Base-by-base conservation (phyloP, 164 flowering plant genomes). In the Vitis rupestris region DNA sequence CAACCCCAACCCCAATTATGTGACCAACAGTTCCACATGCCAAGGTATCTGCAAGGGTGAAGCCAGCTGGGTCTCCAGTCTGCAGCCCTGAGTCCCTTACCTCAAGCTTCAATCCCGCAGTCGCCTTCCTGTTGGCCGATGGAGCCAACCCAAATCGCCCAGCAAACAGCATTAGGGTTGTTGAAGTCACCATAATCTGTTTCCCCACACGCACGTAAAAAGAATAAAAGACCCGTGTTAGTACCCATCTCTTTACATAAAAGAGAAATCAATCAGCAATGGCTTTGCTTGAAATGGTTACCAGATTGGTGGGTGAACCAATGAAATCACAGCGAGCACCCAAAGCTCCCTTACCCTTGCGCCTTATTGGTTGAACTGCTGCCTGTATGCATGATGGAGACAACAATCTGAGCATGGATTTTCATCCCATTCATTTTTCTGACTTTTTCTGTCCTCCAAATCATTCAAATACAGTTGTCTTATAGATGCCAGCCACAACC, bases 31-130 rank as follows among this genome's bases (percentile, higher is more conserved):
- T 15, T 1, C 97, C 99, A 82, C 97, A 94, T 0, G 97, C 99
- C 85, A 91, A 80, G 37, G 97, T 94, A 64, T 94, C 97, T 0
- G 99, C 97, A 29, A 88, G 85, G 3, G 97, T 92, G 77, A 94
- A 92, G 4, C 98, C 99, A 60, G 97, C 99, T 4, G 99, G 98
- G 84, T 94, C 97, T n/a, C 94, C 96, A 4, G 97, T 90, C 70
- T 94, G 99, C 31, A 94, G 79, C 1, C 99, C 97, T 0, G 99
- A 92, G 62, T 92, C 97, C 87, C 97, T 87, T 0, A 19, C 77
- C 67, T 91, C 99, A 8, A 94, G 88, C 85, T 89, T 90, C 74
- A 94, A 70, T 4, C 97, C 97, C 6, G 97, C 99, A 0, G 97
- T 94, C 0, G 99, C 81, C 82, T 86, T 92, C 88, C 94, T 82